Evolutionary conservation across 2,329 filamentous ascomycete species (phyloP), one percentile per base, ranked within the genome.

Genomic region (Colletotrichum costaricense): DNA sequence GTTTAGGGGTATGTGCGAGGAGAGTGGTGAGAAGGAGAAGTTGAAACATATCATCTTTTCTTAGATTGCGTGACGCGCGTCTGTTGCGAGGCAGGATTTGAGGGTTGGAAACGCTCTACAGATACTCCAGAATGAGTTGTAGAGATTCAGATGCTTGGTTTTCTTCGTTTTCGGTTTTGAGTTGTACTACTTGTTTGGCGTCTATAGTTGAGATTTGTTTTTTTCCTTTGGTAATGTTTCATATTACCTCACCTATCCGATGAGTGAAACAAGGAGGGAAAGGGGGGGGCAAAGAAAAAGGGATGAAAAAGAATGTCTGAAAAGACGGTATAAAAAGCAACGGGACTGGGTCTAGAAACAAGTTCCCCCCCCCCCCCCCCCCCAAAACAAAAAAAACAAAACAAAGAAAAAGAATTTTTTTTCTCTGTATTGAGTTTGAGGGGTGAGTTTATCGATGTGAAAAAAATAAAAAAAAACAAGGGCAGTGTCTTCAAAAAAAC

Each of bases 1-100:
- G 2, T 93, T 93, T 78, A 86, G 86, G 69, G 86, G 87, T n/a
- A 90, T 93, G 89, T 90, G 90, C 54, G 86, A 88, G 79, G 87
- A 89, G 79, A 91, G 88, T 75, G 90, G 90, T 0, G 90, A 91
- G 83, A 87, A 82, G 78, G 87, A 89, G 1, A 87, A 86, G 79
- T 76, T 91, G 74, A 82, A 81, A 75, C 82, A 82, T 30, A 86
- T 89, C 14, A 85, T 89, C 64, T 79, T 83, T 63, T 46, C 42
- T n/a, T 46, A 46, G 19, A 46, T 46, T n/a, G 8, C 2, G 30
- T 9, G 30, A 11, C 0, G 30, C 30, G 14, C 8, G 2, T 38
- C 38, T 16, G 38, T 42, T 12, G 12, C 12, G 8, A 42, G 38
- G 38, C 30, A 33, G 30, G 3, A 3, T 4, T 11, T 1, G 30